A percentile compares a stretch with the other conserved stretches of the same genome.
Conservation (phyloP, 2,329 filamentous ascomycete genomes). For the Aspergillus arachidicola region DNA sequence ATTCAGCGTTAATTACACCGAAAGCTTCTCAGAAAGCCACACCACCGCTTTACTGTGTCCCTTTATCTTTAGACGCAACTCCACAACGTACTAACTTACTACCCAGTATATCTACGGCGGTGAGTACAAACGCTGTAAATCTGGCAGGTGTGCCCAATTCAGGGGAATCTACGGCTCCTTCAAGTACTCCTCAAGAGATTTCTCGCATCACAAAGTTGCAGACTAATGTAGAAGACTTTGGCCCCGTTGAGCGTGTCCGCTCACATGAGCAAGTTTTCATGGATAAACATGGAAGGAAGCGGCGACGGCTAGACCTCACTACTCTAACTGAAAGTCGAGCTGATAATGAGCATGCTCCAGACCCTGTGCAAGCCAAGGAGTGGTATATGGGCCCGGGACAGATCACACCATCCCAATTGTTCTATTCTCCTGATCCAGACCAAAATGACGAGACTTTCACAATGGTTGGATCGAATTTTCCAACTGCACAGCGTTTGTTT, state of each 20-base stretch:
- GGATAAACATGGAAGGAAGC: conserved; percentile 32
- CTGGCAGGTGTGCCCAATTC: not conserved
- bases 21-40: not conserved
- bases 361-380: conserved; percentile 1
- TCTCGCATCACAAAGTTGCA: not conserved
- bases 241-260: conserved; percentile 12
- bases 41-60: not conserved
- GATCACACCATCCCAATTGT: conserved; percentile 44
- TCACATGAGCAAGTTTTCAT: conserved; percentile 27
- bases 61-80: not conserved
- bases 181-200: not conserved
- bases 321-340: conserved; percentile 6
- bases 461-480: conserved; percentile 23
- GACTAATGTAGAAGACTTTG: not conserved
- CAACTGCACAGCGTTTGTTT: conserved; percentile 30
- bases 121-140: not conserved
- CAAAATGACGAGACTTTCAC: conserved; percentile 32
- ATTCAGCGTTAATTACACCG: not conserved
- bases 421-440: conserved; percentile 41
- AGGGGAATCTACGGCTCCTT: no score
- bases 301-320: conserved; percentile 30
- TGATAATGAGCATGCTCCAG: not conserved
- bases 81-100: not conserved
- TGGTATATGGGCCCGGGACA: conserved; percentile 45
- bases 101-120: not conserved